phyloP scores from a whole-genome alignment of 2,329 filamentous ascomycete genomes.

The Coccinonectria pachysandricola region DNA sequence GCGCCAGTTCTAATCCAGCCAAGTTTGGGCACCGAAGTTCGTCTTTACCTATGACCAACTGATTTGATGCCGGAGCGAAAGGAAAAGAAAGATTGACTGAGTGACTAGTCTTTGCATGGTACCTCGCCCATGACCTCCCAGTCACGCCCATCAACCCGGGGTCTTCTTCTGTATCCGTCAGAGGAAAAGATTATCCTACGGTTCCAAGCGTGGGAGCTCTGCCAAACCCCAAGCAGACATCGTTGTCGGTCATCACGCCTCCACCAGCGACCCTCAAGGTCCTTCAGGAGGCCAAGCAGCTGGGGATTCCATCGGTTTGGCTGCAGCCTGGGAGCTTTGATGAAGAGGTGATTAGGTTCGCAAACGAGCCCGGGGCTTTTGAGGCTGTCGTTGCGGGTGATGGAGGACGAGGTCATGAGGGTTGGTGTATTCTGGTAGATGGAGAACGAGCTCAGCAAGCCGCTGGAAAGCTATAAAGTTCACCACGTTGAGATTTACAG shows the following conservation, averaged over 20 bases:
- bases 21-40: conserved; percentile 86
- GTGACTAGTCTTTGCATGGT: conserved; percentile 92
- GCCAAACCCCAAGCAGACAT: conserved; percentile 56
- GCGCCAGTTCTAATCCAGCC: conserved; percentile 70
- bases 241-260: conserved; percentile 79
- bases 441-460: conserved; percentile 55
- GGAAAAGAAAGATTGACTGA: background rate
- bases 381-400: conserved; percentile 57
- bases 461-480: conserved; percentile 43
- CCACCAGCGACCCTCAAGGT: conserved; percentile 65
- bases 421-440: conserved; percentile 83
- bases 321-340: conserved; percentile 87
- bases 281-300: conserved; percentile 64
- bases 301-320: conserved; percentile 70
- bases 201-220: conserved; percentile 56
- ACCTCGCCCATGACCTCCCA: conserved; percentile 62
- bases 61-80: background rate
- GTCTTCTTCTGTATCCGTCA: conserved; percentile 52
- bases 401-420: conserved; percentile 56
- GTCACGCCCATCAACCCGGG: conserved; percentile 78
- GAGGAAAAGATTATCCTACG: conserved; percentile 48
- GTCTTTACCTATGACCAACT: conserved; percentile 7
- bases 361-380: conserved; percentile 50
- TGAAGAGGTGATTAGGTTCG: conserved; percentile 61
- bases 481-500: too few species aligned